A percentile compares a stretch with the other conserved stretches of the same genome.
phyloP scores from a whole-genome alignment of 2,329 filamentous ascomycete genomes.

The Trichoderma citrinoviride region DNA sequence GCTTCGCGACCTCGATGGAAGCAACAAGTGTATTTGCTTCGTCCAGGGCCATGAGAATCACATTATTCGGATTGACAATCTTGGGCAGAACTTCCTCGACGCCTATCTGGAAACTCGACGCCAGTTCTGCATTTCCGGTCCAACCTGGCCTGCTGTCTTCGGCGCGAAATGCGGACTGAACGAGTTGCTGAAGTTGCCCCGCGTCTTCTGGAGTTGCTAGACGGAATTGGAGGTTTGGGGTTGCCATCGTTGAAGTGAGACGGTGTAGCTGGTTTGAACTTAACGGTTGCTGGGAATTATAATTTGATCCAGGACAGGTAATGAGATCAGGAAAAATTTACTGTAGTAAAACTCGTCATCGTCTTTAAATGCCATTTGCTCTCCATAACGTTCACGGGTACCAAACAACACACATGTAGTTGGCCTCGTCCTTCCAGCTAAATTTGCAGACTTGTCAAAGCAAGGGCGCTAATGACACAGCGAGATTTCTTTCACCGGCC shows the following conservation, averaged over 20 bases:
- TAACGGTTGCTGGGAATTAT: not conserved
- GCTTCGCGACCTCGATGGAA: constrained; percentile 31
- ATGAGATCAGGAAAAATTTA: too few species aligned
- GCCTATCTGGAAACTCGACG: constrained; percentile 66
- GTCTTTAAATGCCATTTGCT: not conserved
- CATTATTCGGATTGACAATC: constrained; percentile 32
- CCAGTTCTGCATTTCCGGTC: constrained; percentile 50
- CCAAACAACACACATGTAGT: too few species aligned
- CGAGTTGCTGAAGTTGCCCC: constrained; percentile 35
- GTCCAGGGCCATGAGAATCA: constrained; percentile 31
- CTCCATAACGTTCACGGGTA: not conserved
- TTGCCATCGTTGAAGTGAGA: not conserved
- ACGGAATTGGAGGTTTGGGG: constrained; percentile 36
- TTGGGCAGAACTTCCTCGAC: constrained; percentile 63
- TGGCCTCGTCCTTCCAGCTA: not conserved
- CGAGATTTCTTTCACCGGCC: not conserved
- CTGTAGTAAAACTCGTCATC: too few species aligned
- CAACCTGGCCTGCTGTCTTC: constrained; percentile 38
- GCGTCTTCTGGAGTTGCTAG: constrained; percentile 39
- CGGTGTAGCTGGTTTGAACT: not conserved
- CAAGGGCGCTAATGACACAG: constrained; percentile 14
- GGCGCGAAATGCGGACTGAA: constrained; percentile 42
- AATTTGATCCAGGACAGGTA: too few species aligned
- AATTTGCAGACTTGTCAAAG: not conserved
- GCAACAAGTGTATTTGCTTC: constrained; percentile 28